These are phyloP conservation scores for Crassisporium funariophilum DNA, from an alignment of 768 basidiomycete genomes.

Conservation along the genomic window DNA sequence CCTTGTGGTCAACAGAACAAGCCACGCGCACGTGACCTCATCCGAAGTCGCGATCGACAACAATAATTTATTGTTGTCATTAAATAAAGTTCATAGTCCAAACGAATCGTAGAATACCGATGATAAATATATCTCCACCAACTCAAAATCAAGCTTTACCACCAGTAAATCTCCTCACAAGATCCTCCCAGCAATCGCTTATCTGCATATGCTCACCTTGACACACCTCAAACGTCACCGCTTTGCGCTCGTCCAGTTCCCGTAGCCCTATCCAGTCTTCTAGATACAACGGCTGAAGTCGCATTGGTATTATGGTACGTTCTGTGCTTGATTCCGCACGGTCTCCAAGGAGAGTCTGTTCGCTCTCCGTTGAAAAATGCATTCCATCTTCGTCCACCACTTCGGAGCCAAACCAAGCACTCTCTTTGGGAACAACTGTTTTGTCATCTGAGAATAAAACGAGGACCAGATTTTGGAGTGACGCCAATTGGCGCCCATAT, in stretches of 20 bases:
- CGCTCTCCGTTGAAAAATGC: neutral
- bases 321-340: neutral
- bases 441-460: conserved; percentile 72
- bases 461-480: conserved; percentile 69
- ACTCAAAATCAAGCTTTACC: conserved; percentile 13
- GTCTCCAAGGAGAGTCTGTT: neutral
- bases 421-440: conserved; percentile 84
- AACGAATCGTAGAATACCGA: no score
- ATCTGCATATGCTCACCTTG: conserved; percentile 80
- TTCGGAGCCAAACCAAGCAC: conserved; percentile 84
- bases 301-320: conserved; percentile 64
- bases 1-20: no score
- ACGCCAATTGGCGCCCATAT: conserved; percentile 60
- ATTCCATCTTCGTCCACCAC: conserved; percentile 37
- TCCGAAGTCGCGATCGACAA: no score
- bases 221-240: conserved; percentile 62
- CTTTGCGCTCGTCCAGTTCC: conserved; percentile 65
- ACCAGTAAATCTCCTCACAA: conserved; percentile 49
- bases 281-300: conserved; percentile 65
- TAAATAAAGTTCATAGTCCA: no score
- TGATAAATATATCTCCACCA: no score
- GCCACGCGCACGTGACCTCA: no score
- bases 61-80: no score
- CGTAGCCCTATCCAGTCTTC: conserved; percentile 85
- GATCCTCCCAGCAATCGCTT: conserved; percentile 57